Base-by-base conservation (phyloP, 2,329 filamentous ascomycete species). In the Nemania serpens region DNA sequence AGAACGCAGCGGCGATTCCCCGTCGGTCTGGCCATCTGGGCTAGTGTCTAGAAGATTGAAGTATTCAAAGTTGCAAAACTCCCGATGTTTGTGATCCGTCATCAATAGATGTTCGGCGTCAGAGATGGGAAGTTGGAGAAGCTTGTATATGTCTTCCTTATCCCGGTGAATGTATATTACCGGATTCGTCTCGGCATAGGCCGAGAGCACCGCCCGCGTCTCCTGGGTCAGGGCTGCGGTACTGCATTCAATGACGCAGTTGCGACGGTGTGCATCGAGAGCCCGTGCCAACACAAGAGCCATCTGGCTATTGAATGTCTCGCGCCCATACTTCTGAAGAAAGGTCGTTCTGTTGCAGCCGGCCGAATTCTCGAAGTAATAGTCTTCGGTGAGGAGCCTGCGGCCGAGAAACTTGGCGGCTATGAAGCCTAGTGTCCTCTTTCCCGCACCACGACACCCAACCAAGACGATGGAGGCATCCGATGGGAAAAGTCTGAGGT, bases 401-500 rank as follows among this genome's bases (percentile, higher is more conserved):
- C 87, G 81, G 33, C 85, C 84, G 55, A 89, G 84, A 64, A 88
- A 84, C 49, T 86, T 87, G 1, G 89, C 88, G 13, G 88, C 87
- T 63, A 92, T 89, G 62, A 92, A 87, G 9, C 87, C 89, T 25
- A 92, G 77, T 17, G 88, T 90, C 41, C 87, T 86, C 73, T 91
- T 91, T 9, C 89, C 89, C 6, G 87, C 87, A 17, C 89, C 89
- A 36, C 87, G 84, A 62, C 89, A 87, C 22, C 89, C 89, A 25
- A 91, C 83, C 45, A 92, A 78, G 20, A 91, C 85, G 55, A 92
- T 85, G 1, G 89, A 90, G 10, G 88, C 85, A 74, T 89, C 82
- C 1, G 79, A 73, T 17, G 81, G 76, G 68, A 88, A 89, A 59
- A 74, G 59, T 55, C 77, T 75, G 63, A 72, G 69, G 61, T 79